A percentile compares a stretch with the other conserved stretches of the same genome.
Evolutionary conservation across 2,329 filamentous ascomycete genomes (phyloP).

Genomic region (Ceratocystis ficicola): DNA sequence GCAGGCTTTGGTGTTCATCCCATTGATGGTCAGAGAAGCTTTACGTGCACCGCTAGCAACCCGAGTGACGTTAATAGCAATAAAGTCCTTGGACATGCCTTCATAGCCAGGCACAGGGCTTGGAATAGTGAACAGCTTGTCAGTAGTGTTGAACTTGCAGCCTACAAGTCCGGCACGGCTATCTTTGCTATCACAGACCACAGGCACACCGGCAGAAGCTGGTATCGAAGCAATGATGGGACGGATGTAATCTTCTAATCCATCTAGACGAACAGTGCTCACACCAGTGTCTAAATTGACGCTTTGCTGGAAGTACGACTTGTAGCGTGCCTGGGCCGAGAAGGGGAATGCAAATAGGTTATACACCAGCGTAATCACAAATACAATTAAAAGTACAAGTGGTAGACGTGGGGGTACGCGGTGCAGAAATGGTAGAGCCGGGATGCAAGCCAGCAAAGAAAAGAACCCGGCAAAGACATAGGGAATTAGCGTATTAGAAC

Average conservation of each 20-base stretch:
- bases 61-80: slow-evolving; percentile 50
- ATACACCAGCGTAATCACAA: slow-evolving; percentile 66
- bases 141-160: slow-evolving; percentile 54
- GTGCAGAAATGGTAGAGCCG: slow-evolving; percentile 73
- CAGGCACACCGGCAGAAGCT: slow-evolving; percentile 50
- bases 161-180: slow-evolving; percentile 42
- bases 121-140: slow-evolving; percentile 29
- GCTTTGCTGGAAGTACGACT: slow-evolving; percentile 75
- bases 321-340: slow-evolving; percentile 64
- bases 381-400: slow-evolving; percentile 59
- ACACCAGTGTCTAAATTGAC: slow-evolving; percentile 63
- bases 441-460: slow-evolving; percentile 60
- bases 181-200: slow-evolving; percentile 40
- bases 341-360: slow-evolving; percentile 84
- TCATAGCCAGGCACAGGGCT: slow-evolving; percentile 21
- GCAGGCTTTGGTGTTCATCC: slow-evolving; percentile 67
- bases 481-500: slow-evolving; percentile 56
- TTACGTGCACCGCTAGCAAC: slow-evolving; percentile 30
- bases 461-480: slow-evolving; percentile 59
- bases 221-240: slow-evolving; percentile 58
- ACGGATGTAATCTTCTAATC: slow-evolving; percentile 54
- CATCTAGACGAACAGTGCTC: slow-evolving; percentile 57
- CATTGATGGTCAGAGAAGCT: slow-evolving; percentile 55
- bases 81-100: slow-evolving; percentile 36
- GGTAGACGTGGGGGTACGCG: slow-evolving; percentile 75